Conservation (phyloP, 2,329 filamentous ascomycete species). For the Capronia americana region DNA sequence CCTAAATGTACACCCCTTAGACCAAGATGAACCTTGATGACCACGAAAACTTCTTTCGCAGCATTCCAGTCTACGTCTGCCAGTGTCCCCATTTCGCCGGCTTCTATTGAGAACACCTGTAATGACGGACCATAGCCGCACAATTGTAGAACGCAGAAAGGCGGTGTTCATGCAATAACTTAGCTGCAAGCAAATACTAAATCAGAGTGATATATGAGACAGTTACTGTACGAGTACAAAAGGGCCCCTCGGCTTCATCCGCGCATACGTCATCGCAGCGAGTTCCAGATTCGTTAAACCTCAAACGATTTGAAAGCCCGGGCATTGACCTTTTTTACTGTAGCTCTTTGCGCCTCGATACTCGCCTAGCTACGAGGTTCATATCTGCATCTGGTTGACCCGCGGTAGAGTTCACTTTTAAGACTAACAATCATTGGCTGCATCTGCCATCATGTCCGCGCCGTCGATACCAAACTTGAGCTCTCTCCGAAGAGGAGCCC, state of each 20-base stretch:
- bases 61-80: no score
- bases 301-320: background rate
- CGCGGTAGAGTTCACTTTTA: background rate
- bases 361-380: no score
- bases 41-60: no score
- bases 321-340: background rate
- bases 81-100: no score
- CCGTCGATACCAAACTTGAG: constrained; percentile 80
- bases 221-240: background rate
- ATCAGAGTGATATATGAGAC: background rate
- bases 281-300: no score
- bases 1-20: no score
- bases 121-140: background rate
- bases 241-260: background rate
- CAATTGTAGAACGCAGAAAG: background rate
- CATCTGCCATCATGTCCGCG: constrained; percentile 64
- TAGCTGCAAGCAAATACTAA: background rate
- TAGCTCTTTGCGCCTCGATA: background rate
- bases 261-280: background rate
- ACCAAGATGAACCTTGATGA: no score
- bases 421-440: background rate
- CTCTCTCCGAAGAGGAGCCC: constrained; percentile 61
- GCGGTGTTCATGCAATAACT: background rate
- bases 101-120: background rate
- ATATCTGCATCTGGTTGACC: background rate